phyloP scores from a whole-genome alignment of 441 rosid genomes.

The Gossypium schwendimanii region DNA sequence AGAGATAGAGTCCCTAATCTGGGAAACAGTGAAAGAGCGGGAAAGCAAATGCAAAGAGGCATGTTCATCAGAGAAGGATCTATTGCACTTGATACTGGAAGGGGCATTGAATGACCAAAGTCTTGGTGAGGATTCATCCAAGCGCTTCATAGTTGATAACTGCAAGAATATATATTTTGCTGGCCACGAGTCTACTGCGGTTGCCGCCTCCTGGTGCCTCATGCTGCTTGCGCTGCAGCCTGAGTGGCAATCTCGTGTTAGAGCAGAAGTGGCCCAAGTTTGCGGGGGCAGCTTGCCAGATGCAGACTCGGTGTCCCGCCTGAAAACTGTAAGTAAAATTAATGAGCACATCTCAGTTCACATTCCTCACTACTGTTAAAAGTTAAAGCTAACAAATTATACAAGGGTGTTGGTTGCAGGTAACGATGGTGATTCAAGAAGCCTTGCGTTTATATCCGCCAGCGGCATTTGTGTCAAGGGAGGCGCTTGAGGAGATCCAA shows the following conservation, averaged over 20 bases:
- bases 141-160: conserved; percentile 50
- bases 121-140: conserved; percentile 32
- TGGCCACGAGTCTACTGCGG: conserved; percentile 53
- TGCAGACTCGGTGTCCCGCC: conserved; percentile 28
- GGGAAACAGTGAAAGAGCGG: conserved; percentile 62
- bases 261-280: conserved; percentile 32
- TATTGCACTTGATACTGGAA: conserved; percentile 55
- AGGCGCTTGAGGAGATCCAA: conserved; percentile 43
- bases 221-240: conserved; percentile 61
- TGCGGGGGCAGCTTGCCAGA: conserved; percentile 27
- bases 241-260: conserved; percentile 46
- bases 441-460: conserved; percentile 55
- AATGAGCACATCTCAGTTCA: background rate
- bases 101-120: conserved; percentile 35
- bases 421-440: conserved; percentile 53
- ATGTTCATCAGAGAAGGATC: conserved; percentile 37
- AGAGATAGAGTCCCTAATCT: conserved; percentile 54
- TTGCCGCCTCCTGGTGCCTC: conserved; percentile 56
- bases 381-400: background rate
- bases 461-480: conserved; percentile 52
- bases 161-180: conserved; percentile 25
- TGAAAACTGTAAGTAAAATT: conserved; percentile 39
- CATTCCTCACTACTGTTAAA: background rate
- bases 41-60: conserved; percentile 24
- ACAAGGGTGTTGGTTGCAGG: conserved; percentile 20